phyloP scores from a whole-genome alignment of 768 basidiomycete species.

The Hemileccinum rubropunctum region DNA sequence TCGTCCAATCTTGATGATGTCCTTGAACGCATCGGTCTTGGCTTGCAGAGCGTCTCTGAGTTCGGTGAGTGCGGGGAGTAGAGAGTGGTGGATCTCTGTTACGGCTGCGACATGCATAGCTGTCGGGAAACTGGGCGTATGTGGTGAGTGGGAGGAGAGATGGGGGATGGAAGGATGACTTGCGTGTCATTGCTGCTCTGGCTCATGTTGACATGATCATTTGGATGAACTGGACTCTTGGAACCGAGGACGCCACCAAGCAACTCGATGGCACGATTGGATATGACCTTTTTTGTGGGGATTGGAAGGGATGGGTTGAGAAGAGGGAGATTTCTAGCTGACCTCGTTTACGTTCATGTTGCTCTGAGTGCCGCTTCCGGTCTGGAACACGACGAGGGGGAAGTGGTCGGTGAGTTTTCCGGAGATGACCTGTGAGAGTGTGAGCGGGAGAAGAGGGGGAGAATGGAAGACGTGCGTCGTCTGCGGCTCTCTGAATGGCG shows the following conservation, averaged over 20 bases:
- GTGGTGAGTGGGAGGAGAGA: background rate
- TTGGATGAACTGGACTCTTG: constrained; percentile 97
- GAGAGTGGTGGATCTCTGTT: constrained; percentile 71
- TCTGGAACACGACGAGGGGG: constrained; percentile 98
- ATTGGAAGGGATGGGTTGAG: background rate
- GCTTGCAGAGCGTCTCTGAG: constrained; percentile 80
- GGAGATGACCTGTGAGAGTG: constrained; percentile 74
- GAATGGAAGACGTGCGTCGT: constrained; percentile 61
- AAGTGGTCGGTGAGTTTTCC: constrained; percentile 95
- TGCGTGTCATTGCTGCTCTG: constrained; percentile 99
- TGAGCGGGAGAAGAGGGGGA: background rate
- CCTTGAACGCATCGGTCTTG: constrained; percentile 79
- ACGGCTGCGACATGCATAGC: constrained; percentile 99
- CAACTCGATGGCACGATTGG: constrained; percentile 96
- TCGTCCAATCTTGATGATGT: constrained; percentile 98
- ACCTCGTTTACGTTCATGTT: constrained; percentile 99
- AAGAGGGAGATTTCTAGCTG: background rate
- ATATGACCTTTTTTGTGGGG: constrained; percentile 68
- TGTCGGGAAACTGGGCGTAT: constrained; percentile 79
- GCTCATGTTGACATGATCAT: constrained; percentile 99
- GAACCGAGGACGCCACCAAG: constrained; percentile 94
- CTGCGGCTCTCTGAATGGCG: constrained; percentile 90
- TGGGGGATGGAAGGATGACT: constrained; percentile 26
- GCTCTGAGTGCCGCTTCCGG: constrained; percentile 96
- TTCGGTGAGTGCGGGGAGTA: constrained; percentile 83